Evolutionary conservation across 2,329 filamentous ascomycete species (phyloP).

Genomic region (Alternaria triticimaculans): DNA sequence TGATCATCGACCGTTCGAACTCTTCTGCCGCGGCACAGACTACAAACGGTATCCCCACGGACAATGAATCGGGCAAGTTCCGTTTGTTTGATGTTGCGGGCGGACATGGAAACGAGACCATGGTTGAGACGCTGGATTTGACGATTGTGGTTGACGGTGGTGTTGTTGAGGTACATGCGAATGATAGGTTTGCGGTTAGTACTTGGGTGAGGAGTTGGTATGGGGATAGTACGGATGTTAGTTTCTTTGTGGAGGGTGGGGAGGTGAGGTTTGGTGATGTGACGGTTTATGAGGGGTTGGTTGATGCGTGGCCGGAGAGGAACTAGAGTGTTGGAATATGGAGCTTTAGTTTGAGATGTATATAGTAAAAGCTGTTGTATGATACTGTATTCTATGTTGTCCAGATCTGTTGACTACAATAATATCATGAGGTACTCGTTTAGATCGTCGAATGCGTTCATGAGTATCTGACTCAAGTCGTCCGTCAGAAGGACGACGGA

Average conservation of each 20-base stretch:
- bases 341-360: not conserved
- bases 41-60: slow-evolving; percentile 48
- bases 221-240: slow-evolving; percentile 22
- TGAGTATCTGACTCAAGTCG: not conserved
- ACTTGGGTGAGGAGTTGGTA: slow-evolving; percentile 53
- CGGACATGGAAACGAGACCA: slow-evolving; percentile 23
- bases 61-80: slow-evolving; percentile 49
- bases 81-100: slow-evolving; percentile 51
- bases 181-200: slow-evolving; percentile 51
- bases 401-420: not conserved
- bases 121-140: slow-evolving; percentile 49
- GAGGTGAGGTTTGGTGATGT: slow-evolving; percentile 35
- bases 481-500: not conserved
- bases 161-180: slow-evolving; percentile 50
- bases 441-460: not conserved
- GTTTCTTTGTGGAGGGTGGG: slow-evolving; percentile 22
- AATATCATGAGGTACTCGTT: not conserved
- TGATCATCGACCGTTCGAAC: slow-evolving; percentile 52
- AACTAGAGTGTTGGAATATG: not conserved
- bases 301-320: slow-evolving; percentile 16
- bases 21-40: slow-evolving; percentile 51
- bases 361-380: not conserved
- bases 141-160: slow-evolving; percentile 52
- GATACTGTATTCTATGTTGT: no score
- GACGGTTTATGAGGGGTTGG: slow-evolving; percentile 27